Base-by-base conservation (phyloP, 768 basidiomycete species). In the Russula virescens region DNA sequence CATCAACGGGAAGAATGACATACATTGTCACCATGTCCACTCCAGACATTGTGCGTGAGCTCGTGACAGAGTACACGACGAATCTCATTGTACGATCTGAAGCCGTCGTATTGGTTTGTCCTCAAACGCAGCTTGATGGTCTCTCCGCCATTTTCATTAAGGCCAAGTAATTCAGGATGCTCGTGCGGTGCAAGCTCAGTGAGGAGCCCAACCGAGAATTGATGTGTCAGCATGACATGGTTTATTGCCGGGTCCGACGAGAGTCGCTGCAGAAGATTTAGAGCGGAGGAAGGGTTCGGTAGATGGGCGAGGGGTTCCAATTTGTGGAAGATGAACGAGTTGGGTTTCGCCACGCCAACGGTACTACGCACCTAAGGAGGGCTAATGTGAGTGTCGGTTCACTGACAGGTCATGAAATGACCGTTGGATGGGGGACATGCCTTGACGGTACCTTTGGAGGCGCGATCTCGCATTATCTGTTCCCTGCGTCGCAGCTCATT, bases 101-200 rank as follows among this genome's bases (percentile, higher is more conserved):
- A 89, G 11, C 88, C 89, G 63, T 88, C 87, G 67, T 71, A n/a
- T n/a, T n/a, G 74, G 68, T 90, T 79, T 21, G 89, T 90, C 21
- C 89, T 77, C 52, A 91, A 69, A 19, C 88, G 81, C 3, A 91
- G 73, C 69, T 85, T 86, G 67, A 91, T 88, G 23, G 78, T 73
- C 66, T 83, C 75, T 0, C 89, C 88, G 0, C 72, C 76, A 53
- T 83, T 83, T n/a, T 52, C 79, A 68, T 91, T 91, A 43, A 89
- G 76, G 0, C 90, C 89, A 3, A 89, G n/a, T n/a, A n/a, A n/a
- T n/a, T n/a, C n/a, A n/a, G n/a, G 88, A 61, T 86, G 80, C 69
- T 90, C 88, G 61, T 88, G 88, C 0, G 89, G 89, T 18, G 88
- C 88, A 19, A 91, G 81, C 72, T 91, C 89, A 1, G 88, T 90